Base-by-base conservation (phyloP, 164 flowering plant genomes). In the Echeveria elegans region DNA sequence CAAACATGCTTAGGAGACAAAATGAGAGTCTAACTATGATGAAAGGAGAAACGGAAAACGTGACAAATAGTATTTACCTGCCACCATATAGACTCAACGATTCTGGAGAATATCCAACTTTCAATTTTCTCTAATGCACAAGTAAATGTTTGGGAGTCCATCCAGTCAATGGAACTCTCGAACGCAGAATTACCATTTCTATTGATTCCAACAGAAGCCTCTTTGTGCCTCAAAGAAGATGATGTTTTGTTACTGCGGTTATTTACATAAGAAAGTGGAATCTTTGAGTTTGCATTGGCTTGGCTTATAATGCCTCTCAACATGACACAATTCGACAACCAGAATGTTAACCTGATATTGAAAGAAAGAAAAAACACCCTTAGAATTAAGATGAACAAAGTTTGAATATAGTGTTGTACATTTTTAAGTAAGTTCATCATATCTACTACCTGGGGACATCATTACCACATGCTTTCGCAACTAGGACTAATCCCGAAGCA, bases 361-460 rank as follows among this genome's bases (percentile, higher is more conserved):
- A 9, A 11, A 40, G 45, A 40, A 15, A 40, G 45, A 34, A 34
- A n/a, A n/a, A n/a, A n/a, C n/a, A n/a, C n/a, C n/a, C n/a, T 47
- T 18, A 19, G 52, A 19, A 47, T 19, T 47, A 0, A 48, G 53
- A 23, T 19, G 53, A 19, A 53, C 2, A 21, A 52, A 14, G 30
- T n/a, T n/a, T n/a, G n/a, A n/a, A n/a, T 26, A 19, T 56, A 26
- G 32, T 28, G 61, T 28, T 26, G 32, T 11, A 2, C n/a, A n/a
- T n/a, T n/a, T n/a, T n/a, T n/a, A n/a, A n/a, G n/a, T n/a, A n/a
- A n/a, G n/a, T n/a, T n/a, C n/a, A n/a, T n/a, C n/a, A n/a, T n/a
- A n/a, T n/a, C n/a, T n/a, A n/a, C n/a, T n/a, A 91, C 97, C 99
- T 92, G 45, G 99, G 90, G 36, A 92, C 94, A 78, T 95, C 96